Conservation (phyloP, 2,329 filamentous ascomycete species). For the Samsoniella hepiali region DNA sequence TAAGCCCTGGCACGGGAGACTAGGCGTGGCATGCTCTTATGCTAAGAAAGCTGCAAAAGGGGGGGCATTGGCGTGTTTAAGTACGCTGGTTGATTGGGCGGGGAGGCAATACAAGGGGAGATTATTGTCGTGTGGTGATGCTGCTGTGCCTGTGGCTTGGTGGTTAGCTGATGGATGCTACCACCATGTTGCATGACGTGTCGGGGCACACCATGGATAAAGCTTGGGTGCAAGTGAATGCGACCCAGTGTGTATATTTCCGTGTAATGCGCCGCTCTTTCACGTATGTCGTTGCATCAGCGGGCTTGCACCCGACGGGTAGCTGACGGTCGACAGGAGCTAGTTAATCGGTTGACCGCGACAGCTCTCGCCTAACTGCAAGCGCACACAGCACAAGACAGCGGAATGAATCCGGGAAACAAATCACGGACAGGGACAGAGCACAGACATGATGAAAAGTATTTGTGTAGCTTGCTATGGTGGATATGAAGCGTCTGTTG, state of each 20-base stretch:
- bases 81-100: background rate
- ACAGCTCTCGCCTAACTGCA: background rate
- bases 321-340: background rate
- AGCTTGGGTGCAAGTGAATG: background rate
- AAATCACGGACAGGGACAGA: background rate
- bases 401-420: background rate
- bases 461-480: background rate
- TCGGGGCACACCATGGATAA: background rate
- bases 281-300: background rate
- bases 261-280: background rate
- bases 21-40: background rate
- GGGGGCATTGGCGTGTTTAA: background rate
- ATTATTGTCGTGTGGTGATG: constrained; percentile 1
- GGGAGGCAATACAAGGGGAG: background rate
- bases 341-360: background rate
- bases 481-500: background rate
- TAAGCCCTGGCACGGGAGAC: constrained; percentile 9
- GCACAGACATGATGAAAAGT: background rate
- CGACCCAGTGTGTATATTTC: background rate
- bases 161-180: constrained; percentile 2
- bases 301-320: background rate
- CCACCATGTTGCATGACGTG: constrained; percentile 14
- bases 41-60: background rate
- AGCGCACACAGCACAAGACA: background rate
- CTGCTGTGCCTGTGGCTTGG: constrained; percentile 1